phyloP scores from a whole-genome alignment of 495 filamentous ascomycete species.

The Astrocystis sublimbata region DNA sequence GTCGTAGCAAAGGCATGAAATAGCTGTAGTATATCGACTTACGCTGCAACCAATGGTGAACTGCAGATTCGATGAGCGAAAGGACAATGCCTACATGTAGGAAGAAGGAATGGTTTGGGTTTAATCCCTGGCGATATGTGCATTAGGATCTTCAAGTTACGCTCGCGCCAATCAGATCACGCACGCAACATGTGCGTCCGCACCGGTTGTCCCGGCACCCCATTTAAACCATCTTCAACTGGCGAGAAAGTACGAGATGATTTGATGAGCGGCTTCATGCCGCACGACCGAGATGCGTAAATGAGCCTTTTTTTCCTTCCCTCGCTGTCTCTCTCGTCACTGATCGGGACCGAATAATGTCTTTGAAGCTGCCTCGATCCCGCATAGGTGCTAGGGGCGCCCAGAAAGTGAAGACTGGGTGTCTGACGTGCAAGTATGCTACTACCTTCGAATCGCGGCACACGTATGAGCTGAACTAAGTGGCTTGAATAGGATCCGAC shows the following conservation, averaged over 20 bases:
- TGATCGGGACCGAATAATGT: not conserved
- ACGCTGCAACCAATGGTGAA: conserved; percentile 1
- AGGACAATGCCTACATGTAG: not conserved
- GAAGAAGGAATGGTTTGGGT: too few relatives aligned
- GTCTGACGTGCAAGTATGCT: conserved; percentile 6
- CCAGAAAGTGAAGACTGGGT: not conserved
- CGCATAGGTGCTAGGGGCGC: conserved; percentile 6
- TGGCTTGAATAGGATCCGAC: conserved; percentile 22
- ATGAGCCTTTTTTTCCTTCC: not conserved
- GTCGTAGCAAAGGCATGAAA: not conserved
- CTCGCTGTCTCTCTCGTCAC: too few relatives aligned
- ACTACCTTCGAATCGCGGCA: not conserved
- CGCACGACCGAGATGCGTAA: not conserved
- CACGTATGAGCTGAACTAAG: not conserved
- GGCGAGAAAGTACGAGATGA: not conserved
- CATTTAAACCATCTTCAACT: not conserved
- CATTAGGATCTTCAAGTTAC: not conserved
- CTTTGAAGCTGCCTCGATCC: not conserved
- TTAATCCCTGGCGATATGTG: not conserved
- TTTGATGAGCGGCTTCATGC: too few relatives aligned
- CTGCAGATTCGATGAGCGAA: not conserved
- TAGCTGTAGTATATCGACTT: not conserved
- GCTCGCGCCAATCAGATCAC: not conserved
- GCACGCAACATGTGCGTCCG: not conserved
- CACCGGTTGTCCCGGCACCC: not conserved